phyloP scores from a whole-genome alignment of 2,329 filamentous ascomycete species.

The Grosmannia clavigera region DNA sequence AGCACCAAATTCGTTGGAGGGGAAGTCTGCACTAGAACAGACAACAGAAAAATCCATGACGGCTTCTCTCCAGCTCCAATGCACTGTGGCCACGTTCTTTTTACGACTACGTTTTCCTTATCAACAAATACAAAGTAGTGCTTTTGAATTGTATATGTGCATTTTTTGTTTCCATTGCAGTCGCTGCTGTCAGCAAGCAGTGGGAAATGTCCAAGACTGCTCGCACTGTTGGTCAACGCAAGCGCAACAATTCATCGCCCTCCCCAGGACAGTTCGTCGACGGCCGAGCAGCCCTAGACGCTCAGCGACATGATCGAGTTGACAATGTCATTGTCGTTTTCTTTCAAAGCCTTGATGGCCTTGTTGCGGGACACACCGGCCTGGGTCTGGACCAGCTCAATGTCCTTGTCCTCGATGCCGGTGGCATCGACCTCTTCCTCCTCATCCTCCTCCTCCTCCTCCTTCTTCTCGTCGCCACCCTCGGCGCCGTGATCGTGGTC shows the following conservation, averaged over 20 bases:
- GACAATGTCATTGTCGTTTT: constrained; percentile 99
- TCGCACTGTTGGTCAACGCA: neutral
- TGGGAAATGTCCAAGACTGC: neutral
- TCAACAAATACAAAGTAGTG: neutral
- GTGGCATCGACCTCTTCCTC: constrained; percentile 91
- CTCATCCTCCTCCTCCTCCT: constrained; percentile 65
- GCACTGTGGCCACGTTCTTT: neutral
- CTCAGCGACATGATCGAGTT: constrained; percentile 99
- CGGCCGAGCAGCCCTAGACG: constrained; percentile 26
- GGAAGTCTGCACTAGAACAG: neutral
- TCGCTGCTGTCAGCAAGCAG: neutral
- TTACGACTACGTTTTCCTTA: neutral
- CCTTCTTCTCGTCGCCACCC: constrained; percentile 57
- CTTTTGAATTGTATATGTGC: neutral
- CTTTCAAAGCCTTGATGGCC: constrained; percentile 95
- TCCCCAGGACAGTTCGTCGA: neutral
- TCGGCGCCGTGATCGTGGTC: constrained; percentile 45
- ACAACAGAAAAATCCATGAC: neutral
- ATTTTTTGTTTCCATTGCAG: neutral
- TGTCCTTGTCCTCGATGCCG: constrained; percentile 97
- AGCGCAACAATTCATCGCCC: neutral
- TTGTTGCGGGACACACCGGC: constrained; percentile 95
- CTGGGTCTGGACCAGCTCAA: constrained; percentile 97
- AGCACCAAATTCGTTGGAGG: neutral
- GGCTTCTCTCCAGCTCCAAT: neutral